Conservation (phyloP, 371 early-diverging fungal species). For the Actinomucor elegans region DNA sequence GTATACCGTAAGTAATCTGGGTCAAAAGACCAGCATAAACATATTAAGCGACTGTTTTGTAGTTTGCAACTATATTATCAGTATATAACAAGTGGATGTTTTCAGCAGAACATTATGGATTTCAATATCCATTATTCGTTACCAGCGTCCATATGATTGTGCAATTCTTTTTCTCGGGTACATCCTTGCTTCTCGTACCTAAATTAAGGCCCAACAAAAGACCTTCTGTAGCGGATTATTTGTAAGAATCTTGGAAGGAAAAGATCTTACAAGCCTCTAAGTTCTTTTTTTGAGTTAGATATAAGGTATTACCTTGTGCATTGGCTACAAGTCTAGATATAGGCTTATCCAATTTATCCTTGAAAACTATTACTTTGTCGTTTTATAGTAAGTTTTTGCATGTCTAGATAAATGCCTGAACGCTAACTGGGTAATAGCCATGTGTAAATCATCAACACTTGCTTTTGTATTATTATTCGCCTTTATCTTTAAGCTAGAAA, state of each 20-base stretch:
- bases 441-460: slow-evolving; percentile 90
- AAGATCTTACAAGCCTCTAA: background rate
- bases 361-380: slow-evolving; percentile 83
- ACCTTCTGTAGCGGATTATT: slow-evolving; percentile 59
- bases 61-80: slow-evolving; percentile 70
- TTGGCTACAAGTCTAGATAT: slow-evolving; percentile 88
- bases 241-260: slow-evolving; percentile 33
- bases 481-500: slow-evolving; percentile 82
- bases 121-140: slow-evolving; percentile 80
- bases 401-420: background rate
- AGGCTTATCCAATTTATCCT: slow-evolving; percentile 83
- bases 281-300: slow-evolving; percentile 26
- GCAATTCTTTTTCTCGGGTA: slow-evolving; percentile 61
- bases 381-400: slow-evolving; percentile 71
- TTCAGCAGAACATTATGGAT: slow-evolving; percentile 69
- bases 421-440: slow-evolving; percentile 47
- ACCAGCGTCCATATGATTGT: slow-evolving; percentile 75
- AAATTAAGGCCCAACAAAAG: slow-evolving; percentile 51
- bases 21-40: background rate
- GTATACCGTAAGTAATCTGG: slow-evolving; percentile 29
- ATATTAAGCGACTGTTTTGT: background rate
- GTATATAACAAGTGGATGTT: slow-evolving; percentile 92
- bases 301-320: slow-evolving; percentile 80
- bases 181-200: slow-evolving; percentile 57
- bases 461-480: slow-evolving; percentile 90